Base-by-base conservation (phyloP, 2,329 filamentous ascomycete species). In the Davidsoniella eucalypti region DNA sequence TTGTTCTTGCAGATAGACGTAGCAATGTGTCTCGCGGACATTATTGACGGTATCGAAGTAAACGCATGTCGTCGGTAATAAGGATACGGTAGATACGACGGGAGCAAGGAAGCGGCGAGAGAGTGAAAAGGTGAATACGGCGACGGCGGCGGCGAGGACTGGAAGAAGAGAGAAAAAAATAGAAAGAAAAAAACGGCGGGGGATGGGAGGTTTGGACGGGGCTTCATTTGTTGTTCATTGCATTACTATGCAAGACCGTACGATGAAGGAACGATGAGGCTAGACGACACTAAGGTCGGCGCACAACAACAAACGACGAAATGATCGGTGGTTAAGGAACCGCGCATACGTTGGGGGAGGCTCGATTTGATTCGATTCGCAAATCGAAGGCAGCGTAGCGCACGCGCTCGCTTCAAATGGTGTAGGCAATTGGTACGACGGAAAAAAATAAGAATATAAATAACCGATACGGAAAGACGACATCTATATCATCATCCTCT, bases 401-500 rank as follows among this genome's bases (percentile, higher is more conserved):
- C 14, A 33, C 43, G 43, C 43, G 43, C 23, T 44, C 25, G 43
- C 33, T 12, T 33, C 26, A 12, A 12, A 33, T 5, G 26, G 26
- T 33, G 26, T 9, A 33, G 26, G 26, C 26, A 33, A 33, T 33
- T 9, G 26, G 26, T 10, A 12, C 26, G 26, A 33, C 26, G 26
- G 26, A 33, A 21, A 21, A 21, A 21, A 21, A 21, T 44, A 29
- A 16, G 8, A 14, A 33, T 8, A 10, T 8, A 33, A 33, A 33
- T 33, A 33, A 16, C 17, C 39, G 49, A 44, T 17, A 29, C 46
- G 49, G 21, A 49, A 49, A 51, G 26, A 37, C 44, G 21, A 47
- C 14, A 47, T 51, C 43, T 43, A 45, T 23, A 41, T 46, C 49
- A 47, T 33, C 26, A 33, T 47, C 42, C 44, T 50, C 48, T 39